These are phyloP conservation scores for Pseudozyma thailandica DNA, from an alignment of 1,284 basidiomycete genomes.

Conservation along the genomic window DNA sequence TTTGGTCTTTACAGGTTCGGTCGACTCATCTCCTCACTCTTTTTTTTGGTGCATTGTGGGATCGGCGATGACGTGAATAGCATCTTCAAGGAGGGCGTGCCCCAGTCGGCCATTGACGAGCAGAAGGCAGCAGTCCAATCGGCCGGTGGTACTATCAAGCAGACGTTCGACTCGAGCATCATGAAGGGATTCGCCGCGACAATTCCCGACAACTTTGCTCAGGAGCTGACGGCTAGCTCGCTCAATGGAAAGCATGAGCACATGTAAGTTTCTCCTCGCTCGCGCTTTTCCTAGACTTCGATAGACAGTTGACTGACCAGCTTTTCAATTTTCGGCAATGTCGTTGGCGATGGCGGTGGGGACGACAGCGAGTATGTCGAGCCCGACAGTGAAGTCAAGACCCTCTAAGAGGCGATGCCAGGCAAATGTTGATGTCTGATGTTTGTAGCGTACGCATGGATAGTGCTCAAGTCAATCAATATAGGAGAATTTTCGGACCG, in stretches of 20 bases:
- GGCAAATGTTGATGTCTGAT: not conserved
- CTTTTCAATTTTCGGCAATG: not conserved
- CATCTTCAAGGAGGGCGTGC: constrained; percentile 57
- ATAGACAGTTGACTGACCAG: not conserved
- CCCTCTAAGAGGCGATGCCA: constrained; percentile 15
- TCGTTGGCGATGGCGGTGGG: not conserved
- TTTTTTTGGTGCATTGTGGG: not conserved
- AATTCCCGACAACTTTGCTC: constrained; percentile 44
- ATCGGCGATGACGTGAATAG: constrained; percentile 7
- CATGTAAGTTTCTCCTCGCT: constrained; percentile 43
- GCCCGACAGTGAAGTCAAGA: constrained; percentile 60
- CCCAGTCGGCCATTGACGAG: constrained; percentile 49
- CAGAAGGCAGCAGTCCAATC: constrained; percentile 48
- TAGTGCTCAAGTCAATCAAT: not conserved
- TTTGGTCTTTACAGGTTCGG: not conserved
- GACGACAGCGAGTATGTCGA: constrained; percentile 58
- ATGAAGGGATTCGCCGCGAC: constrained; percentile 60
- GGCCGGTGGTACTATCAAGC: constrained; percentile 57
- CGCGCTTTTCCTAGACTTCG: not conserved
- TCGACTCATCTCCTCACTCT: not conserved
- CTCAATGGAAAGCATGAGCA: constrained; percentile 53
- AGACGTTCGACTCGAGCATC: constrained; percentile 58
- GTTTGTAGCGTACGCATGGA: constrained; percentile 1
- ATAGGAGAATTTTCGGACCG: not conserved
- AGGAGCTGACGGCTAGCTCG: constrained; percentile 40